phyloP scores from a whole-genome alignment of 2,329 filamentous ascomycete genomes.

The Fusarium sp. region DNA sequence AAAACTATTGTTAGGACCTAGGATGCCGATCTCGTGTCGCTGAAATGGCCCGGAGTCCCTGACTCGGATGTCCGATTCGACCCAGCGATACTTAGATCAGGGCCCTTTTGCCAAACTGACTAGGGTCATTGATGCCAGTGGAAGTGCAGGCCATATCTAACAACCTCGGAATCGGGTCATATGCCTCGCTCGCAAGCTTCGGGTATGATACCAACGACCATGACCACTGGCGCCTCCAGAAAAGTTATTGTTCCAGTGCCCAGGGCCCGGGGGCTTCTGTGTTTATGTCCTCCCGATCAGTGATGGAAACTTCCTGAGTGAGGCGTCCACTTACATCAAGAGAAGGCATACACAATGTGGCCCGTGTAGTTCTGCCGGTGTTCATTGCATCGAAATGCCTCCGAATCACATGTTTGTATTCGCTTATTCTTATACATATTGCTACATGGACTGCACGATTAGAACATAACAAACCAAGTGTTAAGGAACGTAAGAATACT shows the following conservation, averaged over 20 bases:
- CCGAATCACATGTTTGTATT: no score
- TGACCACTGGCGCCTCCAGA: not conserved
- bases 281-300: not conserved
- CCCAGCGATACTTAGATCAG: fast-evolving
- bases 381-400: no score
- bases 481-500: fast-evolving
- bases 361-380: no score
- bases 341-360: no score
- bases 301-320: no score
- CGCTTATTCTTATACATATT: not conserved
- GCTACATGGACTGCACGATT: fast-evolving
- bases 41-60: not conserved
- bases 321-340: no score
- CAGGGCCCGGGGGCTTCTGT: not conserved
- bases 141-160: not conserved
- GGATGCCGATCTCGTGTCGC: not conserved
- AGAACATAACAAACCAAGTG: fast-evolving
- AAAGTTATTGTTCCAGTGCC: fast-evolving
- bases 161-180: not conserved
- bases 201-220: not conserved
- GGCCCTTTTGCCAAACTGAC: fast-evolving
- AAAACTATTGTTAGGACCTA: fast-evolving
- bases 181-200: no score
- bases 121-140: no score
- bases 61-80: not conserved